A percentile compares a stretch with the other conserved stretches of the same genome.
Evolutionary conservation across 495 filamentous ascomycete genomes (phyloP).

Genomic region (Penicillium bialowiezense): DNA sequence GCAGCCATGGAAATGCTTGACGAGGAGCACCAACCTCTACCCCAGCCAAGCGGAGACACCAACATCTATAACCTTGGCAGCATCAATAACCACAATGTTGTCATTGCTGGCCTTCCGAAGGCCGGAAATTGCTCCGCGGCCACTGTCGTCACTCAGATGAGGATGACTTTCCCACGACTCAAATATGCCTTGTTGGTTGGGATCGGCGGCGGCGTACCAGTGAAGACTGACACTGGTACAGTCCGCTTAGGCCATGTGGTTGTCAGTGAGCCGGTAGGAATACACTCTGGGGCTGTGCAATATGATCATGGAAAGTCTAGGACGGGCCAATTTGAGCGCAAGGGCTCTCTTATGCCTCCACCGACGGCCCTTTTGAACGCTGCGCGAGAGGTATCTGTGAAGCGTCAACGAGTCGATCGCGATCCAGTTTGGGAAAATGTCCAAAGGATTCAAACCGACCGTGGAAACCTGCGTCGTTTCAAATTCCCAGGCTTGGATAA

Average conservation of each 20-base stretch:
- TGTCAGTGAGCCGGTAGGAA: constrained; percentile 26
- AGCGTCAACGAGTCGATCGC: constrained; percentile 2
- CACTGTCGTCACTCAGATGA: constrained; percentile 24
- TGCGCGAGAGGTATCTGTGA: constrained; percentile 11
- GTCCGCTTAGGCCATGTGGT: constrained; percentile 35
- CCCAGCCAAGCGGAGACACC: constrained; percentile 11
- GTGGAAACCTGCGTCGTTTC: constrained; percentile 10
- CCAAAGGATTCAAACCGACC: constrained; percentile 7
- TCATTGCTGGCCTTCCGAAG: constrained; percentile 25
- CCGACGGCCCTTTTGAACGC: constrained; percentile 17
- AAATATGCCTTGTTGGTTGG: constrained; percentile 20
- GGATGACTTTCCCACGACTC: constrained; percentile 19
- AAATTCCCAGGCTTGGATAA: constrained; percentile 11
- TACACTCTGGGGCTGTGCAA: constrained; percentile 23
- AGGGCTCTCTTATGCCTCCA: constrained; percentile 17
- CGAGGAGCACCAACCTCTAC: constrained; percentile 19
- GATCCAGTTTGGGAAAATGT: constrained; percentile 15
- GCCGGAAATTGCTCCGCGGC: constrained; percentile 21
- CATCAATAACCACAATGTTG: constrained; percentile 32
- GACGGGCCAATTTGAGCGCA: constrained; percentile 19
- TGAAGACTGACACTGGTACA: constrained; percentile 21
- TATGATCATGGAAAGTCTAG: constrained; percentile 23
- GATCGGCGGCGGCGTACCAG: constrained; percentile 32
- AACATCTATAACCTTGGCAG: constrained; percentile 33
- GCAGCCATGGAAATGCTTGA: constrained; percentile 33